Evolutionary conservation across 192 early-diverging fungal species (phyloP).

Genomic region (Gonapodya prolifera): DNA sequence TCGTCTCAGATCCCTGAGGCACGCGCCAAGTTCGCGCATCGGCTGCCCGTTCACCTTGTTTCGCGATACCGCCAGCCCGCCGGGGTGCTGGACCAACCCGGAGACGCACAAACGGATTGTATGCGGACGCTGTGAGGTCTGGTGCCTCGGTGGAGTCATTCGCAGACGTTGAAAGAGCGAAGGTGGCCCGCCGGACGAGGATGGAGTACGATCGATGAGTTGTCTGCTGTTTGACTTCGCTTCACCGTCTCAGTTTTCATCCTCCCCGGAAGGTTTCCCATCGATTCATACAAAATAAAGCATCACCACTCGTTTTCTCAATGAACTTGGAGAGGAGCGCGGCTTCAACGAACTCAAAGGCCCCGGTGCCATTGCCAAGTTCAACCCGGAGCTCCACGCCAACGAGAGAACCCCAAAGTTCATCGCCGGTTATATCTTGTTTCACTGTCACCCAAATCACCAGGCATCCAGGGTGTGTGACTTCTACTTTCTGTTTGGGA

Average conservation of each 20-base stretch:
- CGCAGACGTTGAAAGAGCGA: neutral
- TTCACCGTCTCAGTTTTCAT: neutral
- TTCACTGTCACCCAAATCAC: neutral
- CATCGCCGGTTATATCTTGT: neutral
- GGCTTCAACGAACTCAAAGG: neutral
- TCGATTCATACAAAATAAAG: neutral
- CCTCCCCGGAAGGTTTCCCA: neutral
- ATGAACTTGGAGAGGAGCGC: neutral
- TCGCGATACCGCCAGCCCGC: too few species aligned
- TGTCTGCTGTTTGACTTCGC: neutral
- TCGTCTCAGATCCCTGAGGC: too few species aligned
- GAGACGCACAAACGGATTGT: too few species aligned
- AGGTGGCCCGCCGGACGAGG: neutral
- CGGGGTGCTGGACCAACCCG: too few species aligned
- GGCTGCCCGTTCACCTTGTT: too few species aligned
- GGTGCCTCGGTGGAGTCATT: too few species aligned
- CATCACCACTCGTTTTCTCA: neutral
- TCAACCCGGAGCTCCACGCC: neutral
- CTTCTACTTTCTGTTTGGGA: neutral
- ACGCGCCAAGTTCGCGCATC: too few species aligned
- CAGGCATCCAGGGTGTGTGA: neutral
- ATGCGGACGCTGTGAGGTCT: too few species aligned
- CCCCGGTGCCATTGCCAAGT: neutral
- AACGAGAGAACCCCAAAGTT: neutral
- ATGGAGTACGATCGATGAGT: neutral